phyloP scores from a whole-genome alignment of 768 basidiomycete genomes.

The Ephemerocybe angulata region DNA sequence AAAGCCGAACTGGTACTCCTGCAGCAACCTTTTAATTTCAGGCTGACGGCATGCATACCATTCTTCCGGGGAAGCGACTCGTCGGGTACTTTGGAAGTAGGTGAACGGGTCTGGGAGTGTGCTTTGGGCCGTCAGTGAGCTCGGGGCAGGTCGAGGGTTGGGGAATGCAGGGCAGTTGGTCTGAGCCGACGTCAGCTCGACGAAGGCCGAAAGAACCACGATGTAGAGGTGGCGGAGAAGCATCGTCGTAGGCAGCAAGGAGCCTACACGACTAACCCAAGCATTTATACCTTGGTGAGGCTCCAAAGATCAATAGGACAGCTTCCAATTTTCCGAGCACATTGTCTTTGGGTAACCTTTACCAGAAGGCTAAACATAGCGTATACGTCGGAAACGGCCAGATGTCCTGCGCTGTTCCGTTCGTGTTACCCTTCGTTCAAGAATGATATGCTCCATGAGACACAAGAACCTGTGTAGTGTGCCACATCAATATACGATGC shows the following conservation, averaged over 20 bases:
- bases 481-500: too few relatives aligned
- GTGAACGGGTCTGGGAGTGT: slow-evolving; percentile 38
- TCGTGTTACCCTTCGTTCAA: background rate
- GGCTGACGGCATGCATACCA: slow-evolving; percentile 35
- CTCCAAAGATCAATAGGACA: background rate
- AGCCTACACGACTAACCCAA: background rate
- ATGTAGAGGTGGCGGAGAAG: background rate
- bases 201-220: slow-evolving; percentile 1
- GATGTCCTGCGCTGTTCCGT: background rate
- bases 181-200: background rate
- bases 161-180: slow-evolving; percentile 11
- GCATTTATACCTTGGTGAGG: background rate
- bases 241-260: background rate
- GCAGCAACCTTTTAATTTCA: slow-evolving; percentile 34
- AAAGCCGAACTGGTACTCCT: slow-evolving; percentile 33
- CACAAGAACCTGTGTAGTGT: too few relatives aligned
- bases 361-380: background rate
- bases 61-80: slow-evolving; percentile 28
- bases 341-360: background rate
- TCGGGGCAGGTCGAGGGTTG: slow-evolving; percentile 6
- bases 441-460: background rate
- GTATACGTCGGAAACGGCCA: background rate
- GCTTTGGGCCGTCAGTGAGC: slow-evolving; percentile 4
- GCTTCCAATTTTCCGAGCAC: slow-evolving; percentile 2
- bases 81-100: slow-evolving; percentile 29